Evolutionary conservation across 345 rosid genomes (phyloP).

Genomic region (Corchorus capsularis): DNA sequence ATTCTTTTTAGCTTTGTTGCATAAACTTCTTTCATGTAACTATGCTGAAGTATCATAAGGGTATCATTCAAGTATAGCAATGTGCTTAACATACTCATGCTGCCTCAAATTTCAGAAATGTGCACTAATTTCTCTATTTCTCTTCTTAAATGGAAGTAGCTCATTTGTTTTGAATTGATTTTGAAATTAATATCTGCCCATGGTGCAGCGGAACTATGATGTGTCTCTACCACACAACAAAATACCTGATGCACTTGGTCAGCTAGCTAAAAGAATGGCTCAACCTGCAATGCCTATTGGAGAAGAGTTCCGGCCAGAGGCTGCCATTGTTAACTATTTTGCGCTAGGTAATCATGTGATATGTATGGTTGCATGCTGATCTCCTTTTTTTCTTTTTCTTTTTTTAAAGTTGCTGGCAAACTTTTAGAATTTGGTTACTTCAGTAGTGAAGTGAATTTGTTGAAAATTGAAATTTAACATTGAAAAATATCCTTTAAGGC

Average conservation of each 20-base stretch:
- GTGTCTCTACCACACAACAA: constrained; percentile 78
- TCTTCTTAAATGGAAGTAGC: not conserved
- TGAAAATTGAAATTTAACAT: not conserved
- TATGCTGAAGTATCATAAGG: not conserved
- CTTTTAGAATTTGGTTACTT: not conserved
- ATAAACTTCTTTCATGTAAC: not conserved
- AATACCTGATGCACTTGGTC: constrained; percentile 79
- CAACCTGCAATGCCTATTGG: constrained; percentile 73
- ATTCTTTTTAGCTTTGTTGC: not conserved
- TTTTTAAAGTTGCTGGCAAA: not conserved
- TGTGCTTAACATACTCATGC: not conserved
- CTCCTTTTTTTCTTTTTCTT: not conserved
- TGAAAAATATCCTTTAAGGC: not conserved
- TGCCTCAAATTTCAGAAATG: not conserved
- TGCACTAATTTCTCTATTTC: not conserved
- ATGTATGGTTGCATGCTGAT: not conserved
- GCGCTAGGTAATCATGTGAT: constrained; percentile 51
- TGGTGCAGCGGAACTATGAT: constrained; percentile 71
- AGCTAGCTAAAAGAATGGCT: constrained; percentile 71
- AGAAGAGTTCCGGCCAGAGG: constrained; percentile 88
- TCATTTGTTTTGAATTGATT: constrained; percentile 8
- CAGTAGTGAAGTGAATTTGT: not conserved
- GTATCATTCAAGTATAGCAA: not conserved
- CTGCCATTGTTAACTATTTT: constrained; percentile 88
- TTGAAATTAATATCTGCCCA: constrained; percentile 17